A percentile compares a stretch with the other conserved stretches of the same genome.
Conservation (phyloP, 176 grass and related monocot species). For the Echinochloa phyllopogon region DNA sequence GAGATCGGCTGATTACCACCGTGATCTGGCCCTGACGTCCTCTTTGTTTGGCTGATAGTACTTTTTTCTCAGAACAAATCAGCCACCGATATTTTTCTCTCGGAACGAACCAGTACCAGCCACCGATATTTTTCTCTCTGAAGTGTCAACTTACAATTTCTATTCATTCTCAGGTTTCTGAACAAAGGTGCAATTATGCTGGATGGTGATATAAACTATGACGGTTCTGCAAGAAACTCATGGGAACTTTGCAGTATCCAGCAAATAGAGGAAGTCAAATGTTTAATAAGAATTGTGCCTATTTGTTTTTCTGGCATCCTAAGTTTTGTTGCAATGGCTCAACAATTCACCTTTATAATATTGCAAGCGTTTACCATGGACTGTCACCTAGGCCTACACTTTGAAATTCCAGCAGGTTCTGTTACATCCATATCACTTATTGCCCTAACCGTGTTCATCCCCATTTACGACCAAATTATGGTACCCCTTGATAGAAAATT, state of each 20-base stretch:
- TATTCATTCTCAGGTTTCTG: conserved; percentile 56
- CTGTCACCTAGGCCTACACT: conserved; percentile 60
- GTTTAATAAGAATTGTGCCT: conserved; percentile 76
- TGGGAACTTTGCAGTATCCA: conserved; percentile 80
- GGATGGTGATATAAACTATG: conserved; percentile 57
- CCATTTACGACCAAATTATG: conserved; percentile 66
- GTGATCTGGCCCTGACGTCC: no score
- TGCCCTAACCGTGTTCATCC: conserved; percentile 60
- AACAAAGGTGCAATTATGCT: conserved; percentile 73
- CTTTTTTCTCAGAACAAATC: no score
- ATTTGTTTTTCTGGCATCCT: conserved; percentile 67
- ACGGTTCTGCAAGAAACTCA: conserved; percentile 54
- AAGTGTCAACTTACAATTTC: conserved; percentile 10
- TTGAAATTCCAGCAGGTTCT: conserved; percentile 67
- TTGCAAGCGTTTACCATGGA: conserved; percentile 70
- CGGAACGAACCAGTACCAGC: no score
- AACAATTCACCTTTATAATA: conserved; percentile 69
- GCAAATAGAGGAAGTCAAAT: conserved; percentile 82
- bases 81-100: no score
- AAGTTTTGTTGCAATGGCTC: conserved; percentile 62
- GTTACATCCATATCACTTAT: conserved; percentile 59
- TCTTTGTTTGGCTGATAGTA: no score
- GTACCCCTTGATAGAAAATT: conserved; percentile 59
- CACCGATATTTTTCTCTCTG: no score
- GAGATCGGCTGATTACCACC: not conserved